A percentile compares a stretch with the other conserved stretches of the same genome.
Evolutionary conservation across 2,329 filamentous ascomycete genomes (phyloP).

Genomic region (Epichloe baconii): DNA sequence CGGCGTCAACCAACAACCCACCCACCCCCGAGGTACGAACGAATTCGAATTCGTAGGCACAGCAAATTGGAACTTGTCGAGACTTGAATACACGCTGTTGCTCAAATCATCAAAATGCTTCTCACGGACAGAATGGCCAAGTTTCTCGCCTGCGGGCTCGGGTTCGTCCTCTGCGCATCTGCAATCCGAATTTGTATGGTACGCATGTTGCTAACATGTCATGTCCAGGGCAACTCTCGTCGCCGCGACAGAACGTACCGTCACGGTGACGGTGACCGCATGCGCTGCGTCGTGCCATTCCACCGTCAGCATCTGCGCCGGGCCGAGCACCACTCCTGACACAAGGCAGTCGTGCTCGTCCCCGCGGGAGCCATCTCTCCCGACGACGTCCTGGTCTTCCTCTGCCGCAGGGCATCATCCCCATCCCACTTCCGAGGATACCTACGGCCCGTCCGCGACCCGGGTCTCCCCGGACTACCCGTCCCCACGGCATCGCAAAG

Average conservation of each 20-base stretch:
- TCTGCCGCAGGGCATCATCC: too few species aligned
- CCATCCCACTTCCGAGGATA: too few species aligned
- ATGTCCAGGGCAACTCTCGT: slow-evolving; percentile 13
- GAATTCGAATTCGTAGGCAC: too few species aligned
- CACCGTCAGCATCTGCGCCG: background rate
- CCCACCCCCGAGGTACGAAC: too few species aligned
- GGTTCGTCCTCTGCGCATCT: background rate
- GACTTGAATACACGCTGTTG: too few species aligned
- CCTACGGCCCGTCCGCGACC: too few species aligned
- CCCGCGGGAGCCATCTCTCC: too few species aligned
- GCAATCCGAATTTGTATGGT: rapidly evolving
- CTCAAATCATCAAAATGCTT: background rate
- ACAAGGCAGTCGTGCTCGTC: background rate
- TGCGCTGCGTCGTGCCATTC: slow-evolving; percentile 16
- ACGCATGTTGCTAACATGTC: background rate
- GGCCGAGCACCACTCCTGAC: background rate
- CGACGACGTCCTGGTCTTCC: too few species aligned
- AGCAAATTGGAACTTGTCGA: too few species aligned
- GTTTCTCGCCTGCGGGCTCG: background rate
- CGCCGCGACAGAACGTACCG: slow-evolving; percentile 13
- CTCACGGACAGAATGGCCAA: background rate
- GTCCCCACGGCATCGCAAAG: background rate
- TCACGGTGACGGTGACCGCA: slow-evolving; percentile 19
- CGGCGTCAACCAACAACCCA: too few species aligned
- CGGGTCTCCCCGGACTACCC: background rate